These are phyloP conservation scores for Casuarina cunninghamiana DNA, from an alignment of 306 rosid species.

Conservation along the genomic window DNA sequence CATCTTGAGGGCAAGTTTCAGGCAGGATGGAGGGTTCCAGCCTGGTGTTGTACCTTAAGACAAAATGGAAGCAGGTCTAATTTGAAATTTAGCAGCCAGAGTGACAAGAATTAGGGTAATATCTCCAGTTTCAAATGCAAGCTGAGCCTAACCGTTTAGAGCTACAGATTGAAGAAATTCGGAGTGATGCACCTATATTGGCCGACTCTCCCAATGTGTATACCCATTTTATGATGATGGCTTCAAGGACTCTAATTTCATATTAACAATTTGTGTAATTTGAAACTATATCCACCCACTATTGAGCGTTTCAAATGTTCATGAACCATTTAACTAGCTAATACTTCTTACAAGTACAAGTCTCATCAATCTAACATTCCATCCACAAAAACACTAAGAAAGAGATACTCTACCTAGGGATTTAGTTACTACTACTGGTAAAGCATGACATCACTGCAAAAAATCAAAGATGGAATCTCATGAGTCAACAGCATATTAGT, in stretches of 20 bases:
- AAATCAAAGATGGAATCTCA: not conserved
- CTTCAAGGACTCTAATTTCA: not conserved
- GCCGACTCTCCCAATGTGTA: not conserved
- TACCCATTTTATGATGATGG: not conserved
- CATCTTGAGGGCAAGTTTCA: not conserved
- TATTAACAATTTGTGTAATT: not conserved
- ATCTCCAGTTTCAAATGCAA: not conserved
- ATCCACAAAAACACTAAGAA: not conserved
- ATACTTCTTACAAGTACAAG: not conserved
- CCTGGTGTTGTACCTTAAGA: not conserved
- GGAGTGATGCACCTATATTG: not conserved
- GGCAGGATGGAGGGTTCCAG: not conserved
- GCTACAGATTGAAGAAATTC: not conserved
- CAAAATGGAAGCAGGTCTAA: no score
- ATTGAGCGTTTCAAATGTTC: not conserved
- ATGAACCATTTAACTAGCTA: not conserved
- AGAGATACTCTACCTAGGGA: not conserved
- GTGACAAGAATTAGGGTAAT: not conserved
- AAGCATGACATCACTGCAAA: not conserved
- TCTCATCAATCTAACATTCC: constrained; percentile 7
- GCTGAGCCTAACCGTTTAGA: not conserved
- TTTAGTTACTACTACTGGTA: not conserved
- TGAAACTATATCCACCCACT: not conserved
- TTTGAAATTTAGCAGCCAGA: not conserved
- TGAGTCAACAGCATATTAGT: not conserved